Conservation (phyloP, 495 filamentous ascomycete genomes). For the Podospora australis region DNA sequence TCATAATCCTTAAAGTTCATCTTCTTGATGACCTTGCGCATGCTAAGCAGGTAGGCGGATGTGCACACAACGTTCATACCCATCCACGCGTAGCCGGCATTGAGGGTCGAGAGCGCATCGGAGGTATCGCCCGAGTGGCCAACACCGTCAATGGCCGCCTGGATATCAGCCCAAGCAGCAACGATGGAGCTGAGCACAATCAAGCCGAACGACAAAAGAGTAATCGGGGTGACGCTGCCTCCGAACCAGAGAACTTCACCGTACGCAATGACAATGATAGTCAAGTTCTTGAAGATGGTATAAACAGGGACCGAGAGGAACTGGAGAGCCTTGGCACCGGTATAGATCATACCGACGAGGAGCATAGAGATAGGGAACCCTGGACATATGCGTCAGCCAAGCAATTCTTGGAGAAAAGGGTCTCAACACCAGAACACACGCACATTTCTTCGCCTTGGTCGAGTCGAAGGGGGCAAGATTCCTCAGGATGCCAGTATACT, state of each 20-base stretch:
- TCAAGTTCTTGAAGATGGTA: conserved; percentile 99
- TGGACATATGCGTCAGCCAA: conserved; percentile 33
- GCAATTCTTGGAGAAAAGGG: neutral
- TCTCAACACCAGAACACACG: conserved; percentile 17
- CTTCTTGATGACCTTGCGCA: conserved; percentile 98
- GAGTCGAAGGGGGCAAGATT: conserved; percentile 81
- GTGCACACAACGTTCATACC: conserved; percentile 94
- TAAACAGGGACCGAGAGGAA: conserved; percentile 97
- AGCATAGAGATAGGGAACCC: conserved; percentile 97
- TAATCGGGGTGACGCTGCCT: conserved; percentile 79
- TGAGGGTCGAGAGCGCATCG: conserved; percentile 76
- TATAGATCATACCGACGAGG: conserved; percentile 99
- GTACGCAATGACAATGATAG: conserved; percentile 97
- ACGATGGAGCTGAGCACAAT: conserved; percentile 96
- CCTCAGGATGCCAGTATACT: conserved; percentile 73
- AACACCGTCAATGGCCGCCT: conserved; percentile 65
- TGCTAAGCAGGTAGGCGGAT: conserved; percentile 80
- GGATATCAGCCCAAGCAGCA: conserved; percentile 97
- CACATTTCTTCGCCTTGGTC: conserved; percentile 90
- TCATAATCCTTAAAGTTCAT: conserved; percentile 99
- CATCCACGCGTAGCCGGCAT: conserved; percentile 98
- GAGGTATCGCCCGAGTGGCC: conserved; percentile 57
- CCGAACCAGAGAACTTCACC: conserved; percentile 99
- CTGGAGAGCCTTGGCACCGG: conserved; percentile 90
- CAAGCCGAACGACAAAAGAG: conserved; percentile 90